Percentiles rank a stretch among this genome's conserved stretches.
Evolutionary conservation across 1,284 basidiomycete genomes (phyloP).

Genomic region (Marasmius fiardii): DNA sequence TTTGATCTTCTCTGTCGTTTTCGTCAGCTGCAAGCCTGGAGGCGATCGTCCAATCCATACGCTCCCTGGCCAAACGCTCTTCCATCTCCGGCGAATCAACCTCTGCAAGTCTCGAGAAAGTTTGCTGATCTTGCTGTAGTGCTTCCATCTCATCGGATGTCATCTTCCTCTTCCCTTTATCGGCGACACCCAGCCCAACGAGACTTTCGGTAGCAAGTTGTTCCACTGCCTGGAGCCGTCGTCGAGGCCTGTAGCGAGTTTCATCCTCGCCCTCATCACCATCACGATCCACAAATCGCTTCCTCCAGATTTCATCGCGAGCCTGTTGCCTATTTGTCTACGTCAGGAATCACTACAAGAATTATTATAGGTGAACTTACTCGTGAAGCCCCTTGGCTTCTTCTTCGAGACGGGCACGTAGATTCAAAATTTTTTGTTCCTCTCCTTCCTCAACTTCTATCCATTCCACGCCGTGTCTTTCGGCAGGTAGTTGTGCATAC

Average conservation of each 20-base stretch:
- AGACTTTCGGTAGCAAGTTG: not conserved
- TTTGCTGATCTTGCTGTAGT: not conserved
- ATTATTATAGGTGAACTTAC: not conserved
- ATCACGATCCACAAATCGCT: not conserved
- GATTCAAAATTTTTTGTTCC: slow-evolving; percentile 4
- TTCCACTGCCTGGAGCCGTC: not conserved
- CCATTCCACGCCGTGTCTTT: not conserved
- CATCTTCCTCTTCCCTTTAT: slow-evolving; percentile 13
- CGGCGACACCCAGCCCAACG: not conserved
- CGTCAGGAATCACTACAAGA: not conserved
- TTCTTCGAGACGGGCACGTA: not conserved
- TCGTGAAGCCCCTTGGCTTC: not conserved
- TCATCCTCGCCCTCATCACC: not conserved
- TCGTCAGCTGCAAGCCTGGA: not conserved
- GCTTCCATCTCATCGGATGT: slow-evolving; percentile 1
- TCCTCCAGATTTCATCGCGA: not conserved
- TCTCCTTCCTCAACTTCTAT: slow-evolving; percentile 4
- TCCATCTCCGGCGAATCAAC: not conserved
- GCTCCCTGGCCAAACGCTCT: not conserved
- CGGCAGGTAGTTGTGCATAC: not conserved
- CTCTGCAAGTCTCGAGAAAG: not conserved
- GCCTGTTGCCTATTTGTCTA: not conserved
- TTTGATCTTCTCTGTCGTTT: not conserved
- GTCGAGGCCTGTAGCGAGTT: not conserved
- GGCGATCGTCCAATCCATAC: not conserved